Evolutionary conservation across 176 grass and related monocot genomes (phyloP).

Genomic region (Sorghum bicolor): Sorghum_bicolor_NCBIv3 NC_012870.2:68486501-68487000

Average conservation of each 20-base stretch:
- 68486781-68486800: too few relatives aligned
- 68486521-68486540: slow-evolving; percentile 31
- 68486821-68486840: too few relatives aligned
- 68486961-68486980: too few relatives aligned
- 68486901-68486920: too few relatives aligned
- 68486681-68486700: not conserved
- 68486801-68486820: too few relatives aligned
- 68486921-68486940: too few relatives aligned
- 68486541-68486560: not conserved
- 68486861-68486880: too few relatives aligned
- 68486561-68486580: not conserved
- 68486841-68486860: too few relatives aligned
- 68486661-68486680: not conserved
- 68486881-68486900: too few relatives aligned
- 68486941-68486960: too few relatives aligned
- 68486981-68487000: too few relatives aligned
- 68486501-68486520: not conserved
- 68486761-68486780: too few relatives aligned
- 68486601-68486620: slow-evolving; percentile 14
- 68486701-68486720: not conserved
- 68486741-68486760: not conserved
- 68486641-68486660: not conserved
- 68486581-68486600: not conserved
- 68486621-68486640: not conserved
- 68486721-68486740: not conserved